Conservation (phyloP, 2,329 filamentous ascomycete species). For the Leptosphaerulina australis region DNA sequence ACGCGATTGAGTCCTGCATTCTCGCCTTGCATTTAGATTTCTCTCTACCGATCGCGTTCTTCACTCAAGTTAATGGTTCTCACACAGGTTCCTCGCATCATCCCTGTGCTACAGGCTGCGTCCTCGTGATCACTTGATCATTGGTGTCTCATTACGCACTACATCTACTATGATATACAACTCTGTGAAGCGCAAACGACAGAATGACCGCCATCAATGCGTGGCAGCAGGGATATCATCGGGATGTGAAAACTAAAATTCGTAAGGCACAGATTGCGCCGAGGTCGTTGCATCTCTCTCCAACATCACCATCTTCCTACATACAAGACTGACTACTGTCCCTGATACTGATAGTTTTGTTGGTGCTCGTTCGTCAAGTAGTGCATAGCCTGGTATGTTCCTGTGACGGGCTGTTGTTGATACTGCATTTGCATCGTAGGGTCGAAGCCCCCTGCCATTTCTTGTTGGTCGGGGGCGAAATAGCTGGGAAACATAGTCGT, state of each 20-base stretch:
- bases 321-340: background rate
- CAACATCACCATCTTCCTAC: background rate
- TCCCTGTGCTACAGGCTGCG: background rate
- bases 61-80: background rate
- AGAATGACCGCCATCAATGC: slow-evolving; percentile 15
- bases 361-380: slow-evolving; percentile 40
- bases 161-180: slow-evolving; percentile 6
- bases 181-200: slow-evolving; percentile 6
- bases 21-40: background rate
- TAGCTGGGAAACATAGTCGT: slow-evolving; percentile 43
- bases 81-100: background rate
- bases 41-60: background rate
- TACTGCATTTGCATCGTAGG: slow-evolving; percentile 37
- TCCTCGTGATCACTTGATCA: no score
- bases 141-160: slow-evolving; percentile 8
- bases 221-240: slow-evolving; percentile 16
- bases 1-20: slow-evolving; percentile 16
- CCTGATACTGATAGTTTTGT: slow-evolving; percentile 36
- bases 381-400: slow-evolving; percentile 42
- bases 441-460: slow-evolving; percentile 37
- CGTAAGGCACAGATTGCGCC: slow-evolving; percentile 2
- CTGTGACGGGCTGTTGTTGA: slow-evolving; percentile 26
- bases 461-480: slow-evolving; percentile 39
- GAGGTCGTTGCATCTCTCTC: background rate
- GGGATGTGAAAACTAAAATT: slow-evolving; percentile 1